A percentile compares a stretch with the other conserved stretches of the same genome.
These are phyloP conservation scores for Neostapfia colusana DNA, from an alignment of 176 grass and related monocot genomes.

Conservation along the genomic window DNA sequence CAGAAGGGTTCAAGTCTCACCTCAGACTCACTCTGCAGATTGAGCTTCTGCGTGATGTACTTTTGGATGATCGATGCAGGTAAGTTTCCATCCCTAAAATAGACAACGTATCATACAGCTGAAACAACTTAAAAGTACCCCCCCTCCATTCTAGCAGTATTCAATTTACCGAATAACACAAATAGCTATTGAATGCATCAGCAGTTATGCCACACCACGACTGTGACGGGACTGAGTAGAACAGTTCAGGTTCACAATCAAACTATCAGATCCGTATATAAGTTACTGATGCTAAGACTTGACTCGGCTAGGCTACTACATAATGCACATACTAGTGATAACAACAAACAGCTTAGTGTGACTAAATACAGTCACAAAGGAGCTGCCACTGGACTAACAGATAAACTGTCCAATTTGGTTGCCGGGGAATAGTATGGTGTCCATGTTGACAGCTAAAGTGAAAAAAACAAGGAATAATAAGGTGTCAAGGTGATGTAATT, in stretches of 20 bases:
- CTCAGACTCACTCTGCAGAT: constrained; percentile 67
- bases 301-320: constrained; percentile 4
- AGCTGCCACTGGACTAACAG: neutral
- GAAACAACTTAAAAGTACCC: constrained; percentile 1
- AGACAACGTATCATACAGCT: constrained; percentile 33
- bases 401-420: constrained; percentile 10
- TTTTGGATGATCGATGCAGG: constrained; percentile 76
- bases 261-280: neutral
- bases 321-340: constrained; percentile 9
- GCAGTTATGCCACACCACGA: neutral
- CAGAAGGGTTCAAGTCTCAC: constrained; percentile 40
- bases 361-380: neutral
- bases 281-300: constrained; percentile 5
- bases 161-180: constrained; percentile 24
- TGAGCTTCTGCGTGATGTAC: constrained; percentile 79
- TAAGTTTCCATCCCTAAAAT: constrained; percentile 70
- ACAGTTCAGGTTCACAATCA: constrained; percentile 17
- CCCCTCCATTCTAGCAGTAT: neutral
- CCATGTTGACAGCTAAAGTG: neutral
- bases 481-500: neutral
- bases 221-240: neutral
- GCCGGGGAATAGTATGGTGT: neutral
- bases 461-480: neutral
- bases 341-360: constrained; percentile 5
- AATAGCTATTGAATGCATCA: neutral